These are phyloP conservation scores for Apiotrichum gamsii DNA, from an alignment of 1,284 basidiomycete species.

Conservation along the genomic window DNA sequence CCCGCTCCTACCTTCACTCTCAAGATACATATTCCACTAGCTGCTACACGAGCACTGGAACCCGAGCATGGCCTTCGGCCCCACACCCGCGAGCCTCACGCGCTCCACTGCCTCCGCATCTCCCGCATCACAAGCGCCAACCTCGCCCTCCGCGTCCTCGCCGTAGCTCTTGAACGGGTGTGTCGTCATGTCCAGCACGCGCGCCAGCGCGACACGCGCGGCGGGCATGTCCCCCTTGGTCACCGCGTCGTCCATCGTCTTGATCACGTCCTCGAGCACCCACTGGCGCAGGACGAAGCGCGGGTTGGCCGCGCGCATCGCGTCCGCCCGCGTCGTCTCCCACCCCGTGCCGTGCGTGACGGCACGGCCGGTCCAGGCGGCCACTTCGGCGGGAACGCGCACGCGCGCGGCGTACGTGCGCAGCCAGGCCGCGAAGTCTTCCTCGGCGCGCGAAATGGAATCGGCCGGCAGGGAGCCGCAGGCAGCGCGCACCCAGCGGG, in stretches of 20 bases:
- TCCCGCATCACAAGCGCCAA: conserved; percentile 48
- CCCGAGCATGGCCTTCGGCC: conserved; percentile 67
- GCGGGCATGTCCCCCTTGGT: conserved; percentile 50
- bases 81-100: conserved; percentile 64
- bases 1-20: neutral
- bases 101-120: conserved; percentile 60
- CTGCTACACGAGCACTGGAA: conserved; percentile 92
- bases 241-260: conserved; percentile 62
- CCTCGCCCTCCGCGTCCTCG: conserved; percentile 65
- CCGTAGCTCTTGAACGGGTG: conserved; percentile 75
- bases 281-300: conserved; percentile 86
- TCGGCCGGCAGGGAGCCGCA: conserved; percentile 51
- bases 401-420: conserved; percentile 60
- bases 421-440: conserved; percentile 64
- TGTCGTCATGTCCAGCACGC: conserved; percentile 46
- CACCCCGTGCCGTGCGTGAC: conserved; percentile 19
- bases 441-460: conserved; percentile 46
- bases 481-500: conserved; percentile 51
- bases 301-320: conserved; percentile 59
- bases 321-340: conserved; percentile 36
- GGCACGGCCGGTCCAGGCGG: conserved; percentile 2
- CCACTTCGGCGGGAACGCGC: conserved; percentile 27
- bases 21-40: conserved; percentile 38
- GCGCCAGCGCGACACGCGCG: conserved; percentile 23
- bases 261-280: conserved; percentile 84